phyloP scores from a whole-genome alignment of 2,329 filamentous ascomycete species.

The Paraconiothyrium brasiliense region DNA sequence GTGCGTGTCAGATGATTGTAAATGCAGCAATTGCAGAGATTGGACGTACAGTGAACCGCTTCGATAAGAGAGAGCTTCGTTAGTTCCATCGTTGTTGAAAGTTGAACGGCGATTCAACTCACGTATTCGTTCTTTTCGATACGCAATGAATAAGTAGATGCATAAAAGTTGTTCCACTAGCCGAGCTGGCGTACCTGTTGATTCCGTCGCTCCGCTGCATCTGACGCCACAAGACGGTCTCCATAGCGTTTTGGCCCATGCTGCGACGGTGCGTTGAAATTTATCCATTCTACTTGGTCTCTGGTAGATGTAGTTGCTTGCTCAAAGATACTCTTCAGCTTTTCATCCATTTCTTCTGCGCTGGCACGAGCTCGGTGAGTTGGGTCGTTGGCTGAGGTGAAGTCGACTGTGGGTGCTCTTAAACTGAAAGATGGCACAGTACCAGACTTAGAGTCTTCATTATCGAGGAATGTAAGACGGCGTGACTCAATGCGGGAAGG shows the following conservation, averaged over 20 bases:
- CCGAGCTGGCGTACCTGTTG: too few relatives aligned
- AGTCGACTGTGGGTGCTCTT: not conserved
- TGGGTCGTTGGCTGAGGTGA: not conserved
- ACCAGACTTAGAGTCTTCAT: not conserved
- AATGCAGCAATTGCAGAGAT: too few relatives aligned
- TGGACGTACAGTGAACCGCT: too few relatives aligned
- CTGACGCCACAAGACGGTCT: not conserved
- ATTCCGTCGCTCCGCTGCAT: not conserved
- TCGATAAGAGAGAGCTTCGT: too few relatives aligned
- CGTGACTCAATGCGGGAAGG: not conserved
- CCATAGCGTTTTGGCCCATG: conserved; percentile 1
- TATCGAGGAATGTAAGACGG: not conserved
- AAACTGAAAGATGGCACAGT: not conserved
- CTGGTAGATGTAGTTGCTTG: not conserved
- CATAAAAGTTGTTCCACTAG: too few relatives aligned
- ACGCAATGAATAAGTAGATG: too few relatives aligned
- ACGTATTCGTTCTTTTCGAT: conserved; percentile 7
- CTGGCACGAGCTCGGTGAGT: not conserved
- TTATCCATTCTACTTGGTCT: conserved; percentile 3
- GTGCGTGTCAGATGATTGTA: too few relatives aligned
- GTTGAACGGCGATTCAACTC: not conserved
- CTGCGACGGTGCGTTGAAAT: not conserved
- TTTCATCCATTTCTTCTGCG: not conserved
- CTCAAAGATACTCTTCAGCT: not conserved
- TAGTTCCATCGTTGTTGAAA: too few relatives aligned